Base-by-base conservation (phyloP, 805 yeast genomes). In the Kregervanrija delftensis region DNA sequence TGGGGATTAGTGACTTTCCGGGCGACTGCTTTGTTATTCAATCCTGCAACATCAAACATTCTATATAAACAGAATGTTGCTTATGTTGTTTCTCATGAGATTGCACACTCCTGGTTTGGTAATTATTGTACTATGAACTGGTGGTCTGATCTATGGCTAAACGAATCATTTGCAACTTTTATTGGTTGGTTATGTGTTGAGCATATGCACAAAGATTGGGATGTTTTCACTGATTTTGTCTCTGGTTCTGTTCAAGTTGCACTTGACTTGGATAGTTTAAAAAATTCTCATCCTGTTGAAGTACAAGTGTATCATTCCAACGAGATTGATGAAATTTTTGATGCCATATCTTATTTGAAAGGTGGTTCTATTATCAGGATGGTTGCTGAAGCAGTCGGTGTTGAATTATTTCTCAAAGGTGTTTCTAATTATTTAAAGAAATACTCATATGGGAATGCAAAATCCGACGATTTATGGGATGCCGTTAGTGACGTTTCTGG, bases 81-180 rank as follows among this genome's bases (percentile, higher is more conserved):
- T 5, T 85, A 85, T 57, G 95, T 86, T 32, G 84, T 86, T 30
- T 81, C 83, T 47, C 96, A 87, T 65, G 96, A 86, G 65, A 69
- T 86, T 46, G 95, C 95, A 10, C 96, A 86, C 64, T 93, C 87
- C 60, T 87, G 95, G 95, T 87, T 86, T 57, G 95, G 96, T 45
- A 83, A 87, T 63, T 73, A 83, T 54, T 91, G 86, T 49, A 87
- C 95, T 39, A 87, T 86, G 95, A 80, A 83, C 56, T 87, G 95
- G 93, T 86, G 96, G 96, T 87, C 86, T 55, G 93, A 85, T 56
- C 71, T 86, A 53, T 86, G 95, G 95, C 75, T 86, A 49, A 86
- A 86, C 59, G 95, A 86, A 66, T 93, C 95, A 11, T 86, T 86
- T 66, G 96, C 95, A 13, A 86, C 96, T 28, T 86, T 86, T 81